These are phyloP conservation scores for Collariella sp. DNA, from an alignment of 495 filamentous ascomycete species.

Conservation along the genomic window DNA sequence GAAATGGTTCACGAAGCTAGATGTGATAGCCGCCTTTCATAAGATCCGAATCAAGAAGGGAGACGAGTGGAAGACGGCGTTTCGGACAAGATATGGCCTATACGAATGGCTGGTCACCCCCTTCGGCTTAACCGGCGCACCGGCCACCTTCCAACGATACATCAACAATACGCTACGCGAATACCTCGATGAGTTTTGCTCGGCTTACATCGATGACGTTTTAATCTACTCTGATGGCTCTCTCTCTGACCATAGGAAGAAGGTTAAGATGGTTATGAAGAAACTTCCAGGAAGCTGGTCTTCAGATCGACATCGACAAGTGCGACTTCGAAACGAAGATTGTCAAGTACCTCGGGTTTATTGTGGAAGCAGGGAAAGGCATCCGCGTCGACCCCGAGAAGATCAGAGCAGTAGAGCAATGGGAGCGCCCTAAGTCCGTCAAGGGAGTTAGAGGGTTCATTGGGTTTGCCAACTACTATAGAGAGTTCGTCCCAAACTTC, in stretches of 20 bases:
- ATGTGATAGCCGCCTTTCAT: constrained; percentile 18
- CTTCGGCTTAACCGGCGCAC: constrained; percentile 25
- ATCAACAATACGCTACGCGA: constrained; percentile 26
- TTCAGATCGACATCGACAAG: not conserved
- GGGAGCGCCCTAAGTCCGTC: not conserved
- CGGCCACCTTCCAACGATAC: constrained; percentile 20
- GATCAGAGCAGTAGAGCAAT: no score
- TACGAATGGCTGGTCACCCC: constrained; percentile 29
- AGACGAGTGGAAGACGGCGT: constrained; percentile 25
- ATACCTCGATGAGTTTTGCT: constrained; percentile 20
- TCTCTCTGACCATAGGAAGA: not conserved
- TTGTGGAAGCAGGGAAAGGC: no score
- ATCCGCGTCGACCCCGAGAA: no score
- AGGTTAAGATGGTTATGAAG: not conserved
- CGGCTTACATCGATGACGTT: constrained; percentile 3
- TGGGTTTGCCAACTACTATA: no score
- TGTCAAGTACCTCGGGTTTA: not conserved
- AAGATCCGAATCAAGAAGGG: constrained; percentile 20
- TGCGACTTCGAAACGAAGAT: not conserved
- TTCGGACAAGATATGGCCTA: constrained; percentile 17
- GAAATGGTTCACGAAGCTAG: constrained; percentile 39
- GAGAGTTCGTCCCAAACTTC: no score
- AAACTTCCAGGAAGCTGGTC: not conserved
- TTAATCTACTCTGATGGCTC: constrained; percentile 1
- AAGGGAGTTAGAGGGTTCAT: not conserved